Base-by-base conservation (phyloP, 352 stramenopile species). In the Aphanomyces astaci region DNA sequence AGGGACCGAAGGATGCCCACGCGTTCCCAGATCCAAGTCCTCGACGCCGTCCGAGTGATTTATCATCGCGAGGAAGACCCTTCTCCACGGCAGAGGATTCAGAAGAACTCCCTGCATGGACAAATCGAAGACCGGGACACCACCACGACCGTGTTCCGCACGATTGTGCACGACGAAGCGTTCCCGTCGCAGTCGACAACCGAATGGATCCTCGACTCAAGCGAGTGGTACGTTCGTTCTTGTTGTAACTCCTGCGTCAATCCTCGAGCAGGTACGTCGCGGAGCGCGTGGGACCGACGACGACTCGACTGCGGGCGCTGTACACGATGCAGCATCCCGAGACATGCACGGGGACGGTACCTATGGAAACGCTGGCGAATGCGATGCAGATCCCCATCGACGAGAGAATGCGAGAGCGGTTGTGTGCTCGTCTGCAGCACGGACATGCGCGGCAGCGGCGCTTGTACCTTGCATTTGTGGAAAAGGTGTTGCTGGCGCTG, bases 151-250 rank as follows among this genome's bases (percentile, higher is more conserved):
- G 36, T 66, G 19, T 25, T 48, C 22, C 60, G 60, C 13, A 55
- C 60, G 15, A 66, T 66, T 59, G 17, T 66, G 13, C 24, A 53
- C 24, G 60, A 66, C 48, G 60, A 66, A 30, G 60, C 60, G 3
- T 45, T 27, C 32, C 60, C 60, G n/a, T 15, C 56, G 1, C n/a
- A 56, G 2, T 7, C 17, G 7, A n/a, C 39, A 4, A 43, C 5
- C 4, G 45, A n/a, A 15, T 66, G 60, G 60, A 57, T 40, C 3
- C 24, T 66, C 27, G 60, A 66, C 31, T 15, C 56, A 15, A 66
- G 56, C 11, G 36, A 66, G 36, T 66, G 60, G 60, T 66, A 66
- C 22, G 7, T 66, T 28, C 19, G 24, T 52, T 3, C 25, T 57
- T 31, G n/a, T n/a, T n/a, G n/a, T n/a, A n/a, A n/a, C n/a, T n/a